Percentiles rank a stretch among this genome's conserved stretches.
These are phyloP conservation scores for Tetracladium maxilliforme DNA, from an alignment of 2,329 filamentous ascomycete genomes.

Conservation along the genomic window DNA sequence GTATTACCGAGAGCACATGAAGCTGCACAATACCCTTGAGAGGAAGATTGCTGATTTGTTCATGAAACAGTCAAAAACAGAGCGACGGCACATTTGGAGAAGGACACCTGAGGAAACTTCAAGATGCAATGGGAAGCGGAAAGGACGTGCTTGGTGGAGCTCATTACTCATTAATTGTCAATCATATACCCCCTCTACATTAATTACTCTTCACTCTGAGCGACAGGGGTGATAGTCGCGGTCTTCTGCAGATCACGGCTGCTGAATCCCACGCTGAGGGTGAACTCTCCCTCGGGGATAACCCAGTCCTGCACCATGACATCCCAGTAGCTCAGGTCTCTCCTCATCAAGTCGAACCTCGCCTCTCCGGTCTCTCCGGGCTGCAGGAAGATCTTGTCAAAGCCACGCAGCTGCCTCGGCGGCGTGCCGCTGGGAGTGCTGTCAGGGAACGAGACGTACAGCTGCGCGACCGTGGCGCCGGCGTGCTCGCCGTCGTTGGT, in stretches of 20 bases:
- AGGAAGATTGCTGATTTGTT: no score
- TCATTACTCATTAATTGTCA: no score
- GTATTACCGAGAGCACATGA: no score
- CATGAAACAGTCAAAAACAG: no score
- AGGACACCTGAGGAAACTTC: no score
- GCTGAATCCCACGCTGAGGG: slow-evolving; percentile 9
- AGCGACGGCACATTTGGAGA: no score
- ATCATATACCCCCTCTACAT: no score
- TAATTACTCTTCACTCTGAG: no score
- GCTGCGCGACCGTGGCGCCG: slow-evolving; percentile 13
- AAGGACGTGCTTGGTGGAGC: no score
- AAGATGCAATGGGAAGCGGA: no score
- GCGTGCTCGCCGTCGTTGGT: slow-evolving; percentile 31
- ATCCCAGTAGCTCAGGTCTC: slow-evolving; percentile 54
- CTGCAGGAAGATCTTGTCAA: slow-evolving; percentile 37
- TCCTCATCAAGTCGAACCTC: slow-evolving; percentile 36
- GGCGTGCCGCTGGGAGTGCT: slow-evolving; percentile 31
- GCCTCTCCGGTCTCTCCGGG: slow-evolving; percentile 27
- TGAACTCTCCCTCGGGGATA: slow-evolving; percentile 14
- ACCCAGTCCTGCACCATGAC: slow-evolving; percentile 41
- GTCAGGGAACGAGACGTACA: slow-evolving; percentile 30
- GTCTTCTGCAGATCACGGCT: slow-evolving; percentile 10
- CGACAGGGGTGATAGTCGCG: no score
- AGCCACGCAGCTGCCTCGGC: slow-evolving; percentile 45
- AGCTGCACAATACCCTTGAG: no score